These are phyloP conservation scores for Citrus maxima DNA, from an alignment of 345 rosid genomes.

Conservation along the genomic window DNA sequence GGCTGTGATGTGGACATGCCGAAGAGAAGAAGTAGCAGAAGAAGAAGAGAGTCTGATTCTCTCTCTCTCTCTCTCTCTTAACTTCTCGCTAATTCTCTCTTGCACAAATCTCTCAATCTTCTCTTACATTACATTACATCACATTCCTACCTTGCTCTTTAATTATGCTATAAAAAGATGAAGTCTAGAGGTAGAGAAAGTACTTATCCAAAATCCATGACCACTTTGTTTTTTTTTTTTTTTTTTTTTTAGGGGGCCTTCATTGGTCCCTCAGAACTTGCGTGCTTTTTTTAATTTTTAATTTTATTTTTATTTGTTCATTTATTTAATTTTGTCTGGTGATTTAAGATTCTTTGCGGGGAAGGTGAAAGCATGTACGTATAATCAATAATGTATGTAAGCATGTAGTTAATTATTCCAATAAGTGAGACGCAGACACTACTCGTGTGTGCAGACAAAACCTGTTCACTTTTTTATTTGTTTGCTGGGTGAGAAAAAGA, in stretches of 20 bases:
- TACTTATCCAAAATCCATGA: slow-evolving; percentile 14
- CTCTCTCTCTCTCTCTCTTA: neutral
- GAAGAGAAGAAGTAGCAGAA: neutral
- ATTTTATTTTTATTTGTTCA: neutral
- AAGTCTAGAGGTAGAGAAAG: neutral
- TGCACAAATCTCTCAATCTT: slow-evolving; percentile 4
- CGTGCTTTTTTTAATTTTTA: neutral
- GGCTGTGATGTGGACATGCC: slow-evolving; percentile 2
- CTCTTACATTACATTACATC: neutral
- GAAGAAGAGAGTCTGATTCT: neutral
- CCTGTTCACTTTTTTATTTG: neutral
- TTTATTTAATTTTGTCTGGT: neutral
- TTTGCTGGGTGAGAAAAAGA: neutral
- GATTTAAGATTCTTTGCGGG: slow-evolving; percentile 21
- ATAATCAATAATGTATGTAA: neutral
- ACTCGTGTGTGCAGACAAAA: neutral
- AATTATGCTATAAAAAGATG: slow-evolving; percentile 22
- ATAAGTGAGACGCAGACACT: neutral
- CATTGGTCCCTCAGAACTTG: neutral
- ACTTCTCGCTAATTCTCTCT: neutral
- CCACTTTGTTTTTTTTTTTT: neutral
- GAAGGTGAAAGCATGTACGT: neutral
- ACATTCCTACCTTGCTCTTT: slow-evolving; percentile 33
- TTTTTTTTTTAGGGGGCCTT: too few species aligned
- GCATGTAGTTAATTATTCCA: neutral